These are phyloP conservation scores for Reutealis trisperma DNA, from an alignment of 345 rosid genomes.

Conservation along the genomic window DNA sequence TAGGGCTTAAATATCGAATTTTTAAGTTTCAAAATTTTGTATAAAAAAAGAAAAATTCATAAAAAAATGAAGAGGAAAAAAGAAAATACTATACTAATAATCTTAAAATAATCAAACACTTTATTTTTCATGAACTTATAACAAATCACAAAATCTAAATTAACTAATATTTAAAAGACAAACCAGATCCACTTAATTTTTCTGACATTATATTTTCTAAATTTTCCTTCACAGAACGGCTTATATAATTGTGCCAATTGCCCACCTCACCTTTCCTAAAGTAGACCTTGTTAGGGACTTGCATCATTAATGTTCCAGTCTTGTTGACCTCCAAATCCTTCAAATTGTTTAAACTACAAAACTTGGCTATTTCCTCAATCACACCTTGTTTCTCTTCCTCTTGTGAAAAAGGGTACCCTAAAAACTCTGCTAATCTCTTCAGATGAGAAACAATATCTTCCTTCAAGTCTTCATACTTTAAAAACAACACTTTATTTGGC, in stretches of 20 bases:
- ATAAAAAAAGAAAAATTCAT: too few relatives aligned
- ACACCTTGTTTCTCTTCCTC: conserved; percentile 24
- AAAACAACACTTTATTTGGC: background rate
- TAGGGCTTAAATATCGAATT: too few relatives aligned
- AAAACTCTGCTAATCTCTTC: conserved; percentile 12
- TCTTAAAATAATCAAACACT: too few relatives aligned
- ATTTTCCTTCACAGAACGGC: conserved; percentile 16
- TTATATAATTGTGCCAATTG: conserved; percentile 20
- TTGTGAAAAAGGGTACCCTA: conserved; percentile 19
- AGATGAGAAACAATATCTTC: background rate
- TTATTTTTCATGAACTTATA: too few relatives aligned
- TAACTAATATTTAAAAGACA: conserved; percentile 21
- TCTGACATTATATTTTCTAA: conserved; percentile 14
- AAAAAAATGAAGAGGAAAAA: too few relatives aligned
- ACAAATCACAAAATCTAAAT: too few relatives aligned
- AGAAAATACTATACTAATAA: too few relatives aligned
- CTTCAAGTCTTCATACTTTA: conserved; percentile 5
- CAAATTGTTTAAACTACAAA: conserved; percentile 26
- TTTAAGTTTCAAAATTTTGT: too few relatives aligned
- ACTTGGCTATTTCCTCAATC: conserved; percentile 8
- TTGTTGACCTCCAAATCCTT: conserved; percentile 30
- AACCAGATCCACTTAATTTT: conserved; percentile 18
- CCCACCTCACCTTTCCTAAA: conserved; percentile 33
- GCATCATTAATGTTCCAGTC: background rate
- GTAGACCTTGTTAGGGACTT: conserved; percentile 10